phyloP scores from a whole-genome alignment of 78 protist species.

The Tieghemostelium lacteum region DNA sequence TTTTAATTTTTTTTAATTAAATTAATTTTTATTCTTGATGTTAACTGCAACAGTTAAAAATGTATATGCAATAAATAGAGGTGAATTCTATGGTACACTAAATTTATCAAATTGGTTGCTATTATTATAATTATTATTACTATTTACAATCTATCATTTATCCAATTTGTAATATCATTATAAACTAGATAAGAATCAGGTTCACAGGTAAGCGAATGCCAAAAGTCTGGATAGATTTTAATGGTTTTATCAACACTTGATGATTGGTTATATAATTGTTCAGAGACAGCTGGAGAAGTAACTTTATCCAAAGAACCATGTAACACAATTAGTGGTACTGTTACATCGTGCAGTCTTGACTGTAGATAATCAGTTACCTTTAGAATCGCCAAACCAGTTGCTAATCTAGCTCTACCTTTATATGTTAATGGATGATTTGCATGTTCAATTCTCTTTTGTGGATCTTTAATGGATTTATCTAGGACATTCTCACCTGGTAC shows the following conservation, averaged over 20 bases:
- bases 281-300: conserved; percentile 40
- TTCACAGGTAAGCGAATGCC: conserved; percentile 44
- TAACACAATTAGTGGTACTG: conserved; percentile 25
- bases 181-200: conserved; percentile 4
- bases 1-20: too few relatives aligned
- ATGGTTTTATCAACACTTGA: conserved; percentile 17
- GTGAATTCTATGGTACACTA: too few relatives aligned
- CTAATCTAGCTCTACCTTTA: conserved; percentile 44
- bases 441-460: conserved; percentile 38
- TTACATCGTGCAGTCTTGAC: background rate
- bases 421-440: conserved; percentile 68
- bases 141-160: conserved; percentile 19
- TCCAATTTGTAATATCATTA: conserved; percentile 47
- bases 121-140: too few relatives aligned
- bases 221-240: conserved; percentile 33
- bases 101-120: too few relatives aligned
- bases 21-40: too few relatives aligned
- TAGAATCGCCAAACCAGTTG: conserved; percentile 59
- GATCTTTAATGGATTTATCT: conserved; percentile 53
- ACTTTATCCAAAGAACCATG: conserved; percentile 62
- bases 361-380: conserved; percentile 39
- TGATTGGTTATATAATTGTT: conserved; percentile 21
- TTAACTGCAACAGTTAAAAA: too few relatives aligned
- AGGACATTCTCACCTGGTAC: conserved; percentile 75
- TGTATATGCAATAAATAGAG: too few relatives aligned